Evolutionary conservation across 2,329 filamentous ascomycete genomes (phyloP).

Genomic region (Colletotrichum sp.): DNA sequence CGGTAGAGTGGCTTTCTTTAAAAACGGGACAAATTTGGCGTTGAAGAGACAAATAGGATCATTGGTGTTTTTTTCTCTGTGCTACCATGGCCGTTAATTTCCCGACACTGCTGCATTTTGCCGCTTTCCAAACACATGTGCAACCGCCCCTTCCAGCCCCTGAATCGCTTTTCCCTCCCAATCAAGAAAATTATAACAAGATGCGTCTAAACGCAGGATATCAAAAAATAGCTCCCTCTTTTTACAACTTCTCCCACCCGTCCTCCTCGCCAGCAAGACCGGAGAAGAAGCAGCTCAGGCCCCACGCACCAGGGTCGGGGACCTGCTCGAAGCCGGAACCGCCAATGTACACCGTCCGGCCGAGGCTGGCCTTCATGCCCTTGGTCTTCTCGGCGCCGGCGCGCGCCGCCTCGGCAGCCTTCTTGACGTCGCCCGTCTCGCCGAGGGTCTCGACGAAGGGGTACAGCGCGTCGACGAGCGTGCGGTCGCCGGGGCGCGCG

Average conservation of each 20-base stretch:
- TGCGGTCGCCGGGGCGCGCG: conserved; percentile 86
- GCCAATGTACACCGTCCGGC: conserved; percentile 82
- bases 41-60: conserved; percentile 36
- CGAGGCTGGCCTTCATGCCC: conserved; percentile 89
- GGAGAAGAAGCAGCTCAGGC: conserved; percentile 78
- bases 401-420: conserved; percentile 77
- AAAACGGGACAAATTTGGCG: conserved; percentile 39
- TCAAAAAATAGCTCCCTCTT: neutral
- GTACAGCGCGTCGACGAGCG: conserved; percentile 85
- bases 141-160: neutral
- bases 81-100: neutral
- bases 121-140: neutral
- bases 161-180: neutral
- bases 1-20: conserved; percentile 27
- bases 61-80: neutral
- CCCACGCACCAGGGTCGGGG: conserved; percentile 72
- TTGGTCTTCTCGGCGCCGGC: conserved; percentile 84
- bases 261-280: conserved; percentile 69
- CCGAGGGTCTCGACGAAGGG: conserved; percentile 82
- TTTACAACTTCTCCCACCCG: conserved; percentile 39
- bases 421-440: conserved; percentile 67
- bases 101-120: neutral
- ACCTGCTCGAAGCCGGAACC: conserved; percentile 53
- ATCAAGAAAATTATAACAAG: neutral
- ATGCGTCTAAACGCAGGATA: neutral